Percentiles rank a stretch among this genome's conserved stretches.
phyloP scores from a whole-genome alignment of 163 green algal species.

The Chlorella variabilis region DNA sequence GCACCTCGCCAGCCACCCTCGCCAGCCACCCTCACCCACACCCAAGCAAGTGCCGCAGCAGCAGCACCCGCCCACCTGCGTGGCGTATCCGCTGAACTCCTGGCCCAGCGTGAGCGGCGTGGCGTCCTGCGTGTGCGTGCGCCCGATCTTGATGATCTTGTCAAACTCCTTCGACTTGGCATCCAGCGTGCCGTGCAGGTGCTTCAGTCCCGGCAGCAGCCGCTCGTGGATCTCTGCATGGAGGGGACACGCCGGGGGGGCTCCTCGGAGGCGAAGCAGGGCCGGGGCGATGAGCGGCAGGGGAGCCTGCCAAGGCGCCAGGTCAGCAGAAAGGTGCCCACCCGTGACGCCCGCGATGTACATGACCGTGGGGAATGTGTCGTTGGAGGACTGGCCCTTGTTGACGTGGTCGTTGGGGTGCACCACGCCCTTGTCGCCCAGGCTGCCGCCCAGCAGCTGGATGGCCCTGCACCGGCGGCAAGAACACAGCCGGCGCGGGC shows the following conservation, averaged over 20 bases:
- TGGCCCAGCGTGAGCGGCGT: conserved; percentile 96
- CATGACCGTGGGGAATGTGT: conserved; percentile 98
- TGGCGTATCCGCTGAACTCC: conserved; percentile 93
- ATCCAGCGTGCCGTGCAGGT: conserved; percentile 71
- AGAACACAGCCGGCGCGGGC: background rate
- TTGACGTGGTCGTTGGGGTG: conserved; percentile 91
- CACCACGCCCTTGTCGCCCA: conserved; percentile 80
- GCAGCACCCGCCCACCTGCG: conserved; percentile 64
- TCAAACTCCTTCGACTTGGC: conserved; percentile 84
- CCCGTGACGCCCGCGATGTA: conserved; percentile 86
- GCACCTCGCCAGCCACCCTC: background rate
- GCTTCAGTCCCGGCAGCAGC: conserved; percentile 80
- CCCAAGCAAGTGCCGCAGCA: background rate
- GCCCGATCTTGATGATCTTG: conserved; percentile 96
- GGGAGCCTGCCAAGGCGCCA: background rate
- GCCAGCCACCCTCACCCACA: background rate
- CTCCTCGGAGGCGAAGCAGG: background rate
- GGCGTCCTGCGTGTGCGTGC: conserved; percentile 93
- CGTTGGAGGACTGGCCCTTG: conserved; percentile 94
- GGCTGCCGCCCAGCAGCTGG: conserved; percentile 79
- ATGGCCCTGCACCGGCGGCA: conserved; percentile 77
- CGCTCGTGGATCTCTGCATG: conserved; percentile 59
- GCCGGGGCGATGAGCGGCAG: background rate
- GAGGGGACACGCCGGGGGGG: background rate
- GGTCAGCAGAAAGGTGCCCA: background rate